Conservation (phyloP, 345 rosid genomes). For the Eucalyptus tenuipes region DNA sequence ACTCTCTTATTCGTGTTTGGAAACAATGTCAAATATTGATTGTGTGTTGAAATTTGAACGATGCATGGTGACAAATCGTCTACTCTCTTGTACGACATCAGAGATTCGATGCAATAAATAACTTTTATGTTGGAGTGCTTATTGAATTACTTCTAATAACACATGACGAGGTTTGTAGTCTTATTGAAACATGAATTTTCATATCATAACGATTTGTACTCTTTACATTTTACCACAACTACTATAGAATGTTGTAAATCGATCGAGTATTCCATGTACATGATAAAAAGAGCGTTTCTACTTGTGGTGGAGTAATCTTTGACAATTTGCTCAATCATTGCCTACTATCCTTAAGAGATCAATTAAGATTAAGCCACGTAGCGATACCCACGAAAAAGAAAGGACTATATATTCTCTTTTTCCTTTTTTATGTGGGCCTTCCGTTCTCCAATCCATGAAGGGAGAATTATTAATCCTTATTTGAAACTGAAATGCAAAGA, state of each 20-base stretch:
- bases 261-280: fast-evolving
- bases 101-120: too few species aligned
- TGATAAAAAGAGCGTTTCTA: neutral
- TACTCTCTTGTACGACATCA: fast-evolving
- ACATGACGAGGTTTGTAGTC: too few species aligned
- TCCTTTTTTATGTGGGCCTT: neutral
- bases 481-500: neutral
- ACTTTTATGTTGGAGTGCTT: too few species aligned
- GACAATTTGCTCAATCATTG: neutral
- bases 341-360: neutral
- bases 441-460: neutral
- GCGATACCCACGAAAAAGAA: neutral
- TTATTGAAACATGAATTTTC: too few species aligned
- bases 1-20: fast-evolving
- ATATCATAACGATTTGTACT: too few species aligned
- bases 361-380: neutral
- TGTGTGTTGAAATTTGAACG: too few species aligned
- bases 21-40: too few species aligned
- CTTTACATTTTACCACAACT: neutral
- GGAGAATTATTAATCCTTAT: neutral
- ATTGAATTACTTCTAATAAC: too few species aligned
- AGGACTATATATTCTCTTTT: neutral
- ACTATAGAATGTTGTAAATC: neutral
- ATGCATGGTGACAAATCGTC: too few species aligned
- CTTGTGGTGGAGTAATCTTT: neutral